Evolutionary conservation across 2,329 filamentous ascomycete genomes (phyloP), one percentile per base, ranked within the genome.

Genomic region (Myriosclerotinia curreyana): DNA sequence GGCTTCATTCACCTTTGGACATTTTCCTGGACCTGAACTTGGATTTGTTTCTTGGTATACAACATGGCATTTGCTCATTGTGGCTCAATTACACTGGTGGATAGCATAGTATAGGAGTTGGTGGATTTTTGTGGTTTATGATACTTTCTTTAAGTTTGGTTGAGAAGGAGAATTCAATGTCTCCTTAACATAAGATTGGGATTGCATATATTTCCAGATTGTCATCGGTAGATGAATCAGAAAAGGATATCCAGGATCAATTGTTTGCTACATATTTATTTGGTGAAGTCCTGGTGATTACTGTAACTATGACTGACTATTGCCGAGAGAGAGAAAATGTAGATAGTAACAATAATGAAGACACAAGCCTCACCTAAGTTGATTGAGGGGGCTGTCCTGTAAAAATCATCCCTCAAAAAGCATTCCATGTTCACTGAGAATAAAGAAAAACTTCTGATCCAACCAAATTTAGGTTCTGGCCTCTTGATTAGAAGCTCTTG

Each of bases 41-140:
- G 55, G 55, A 55, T 55, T 40, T 55, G 38, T 59, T 59, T 48
- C 54, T 59, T 59, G 55, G 42, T 20, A 59, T 59, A 59, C 42
- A 59, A 59, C 31, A 48, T 38, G 9, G 42, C 55, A 22, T 59
- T 59, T 59, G n/a, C 42, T 48, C 31, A 48, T 48, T 48, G 25
- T 59, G 55, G 42, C 42, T 59, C 31, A 34, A 31, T 25, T 49
- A 36, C 55, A 34, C 15, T 38, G 9, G 42, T 20, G 34, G 44
- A 20, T 38, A 36, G 42, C 55, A 49, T 48, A 59, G 42, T 25
- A 59, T 7, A 48, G 44, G 66, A 65, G 40, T 34, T 62, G 46
- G 28, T 46, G 40, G 42, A 11, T 42, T 65, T 51, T 42, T 28
- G 12, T 46, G 14, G 12, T 36, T 17, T 36, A 59, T 36, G 44